Evolutionary conservation across 1,139 yeast genomes (phyloP).

Genomic region (Candida sp.): DNA sequence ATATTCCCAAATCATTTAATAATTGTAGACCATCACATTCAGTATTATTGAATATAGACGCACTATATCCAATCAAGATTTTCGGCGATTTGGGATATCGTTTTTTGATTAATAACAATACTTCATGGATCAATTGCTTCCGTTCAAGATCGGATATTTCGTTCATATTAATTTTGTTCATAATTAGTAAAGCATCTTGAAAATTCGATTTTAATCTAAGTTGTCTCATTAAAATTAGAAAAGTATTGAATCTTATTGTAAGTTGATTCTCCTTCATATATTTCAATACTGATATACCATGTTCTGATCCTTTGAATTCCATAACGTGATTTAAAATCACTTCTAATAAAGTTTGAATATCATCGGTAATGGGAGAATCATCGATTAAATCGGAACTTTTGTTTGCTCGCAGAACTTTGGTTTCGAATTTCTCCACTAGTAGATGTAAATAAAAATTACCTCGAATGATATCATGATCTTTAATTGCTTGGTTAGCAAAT

Average conservation of each 20-base stretch:
- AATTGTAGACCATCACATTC: constrained; percentile 14
- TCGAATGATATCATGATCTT: constrained; percentile 25
- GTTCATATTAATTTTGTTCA: constrained; percentile 28
- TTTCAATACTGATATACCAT: constrained; percentile 28
- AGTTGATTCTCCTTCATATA: constrained; percentile 30
- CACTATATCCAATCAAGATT: constrained; percentile 35
- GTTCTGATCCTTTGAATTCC: constrained; percentile 34
- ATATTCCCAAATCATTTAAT: constrained; percentile 22
- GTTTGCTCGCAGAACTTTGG: constrained; percentile 11
- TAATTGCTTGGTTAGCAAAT: constrained; percentile 21
- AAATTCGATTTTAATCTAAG: constrained; percentile 25
- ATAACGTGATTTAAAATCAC: constrained; percentile 30
- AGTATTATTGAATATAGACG: constrained; percentile 19
- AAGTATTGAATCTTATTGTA: constrained; percentile 20
- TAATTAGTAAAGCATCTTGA: constrained; percentile 34
- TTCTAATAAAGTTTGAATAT: constrained; percentile 25
- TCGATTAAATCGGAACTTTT: constrained; percentile 6
- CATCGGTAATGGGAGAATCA: constrained; percentile 16
- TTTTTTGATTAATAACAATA: constrained; percentile 26
- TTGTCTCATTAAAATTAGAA: constrained; percentile 23
- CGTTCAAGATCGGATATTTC: constrained; percentile 16
- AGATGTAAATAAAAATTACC: constrained; percentile 33
- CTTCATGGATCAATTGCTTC: constrained; percentile 22
- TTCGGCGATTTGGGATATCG: constrained; percentile 32
- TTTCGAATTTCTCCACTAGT: constrained; percentile 36